Conservation (phyloP, 495 filamentous ascomycete genomes). For the Neurospora sublineolata region DNA sequence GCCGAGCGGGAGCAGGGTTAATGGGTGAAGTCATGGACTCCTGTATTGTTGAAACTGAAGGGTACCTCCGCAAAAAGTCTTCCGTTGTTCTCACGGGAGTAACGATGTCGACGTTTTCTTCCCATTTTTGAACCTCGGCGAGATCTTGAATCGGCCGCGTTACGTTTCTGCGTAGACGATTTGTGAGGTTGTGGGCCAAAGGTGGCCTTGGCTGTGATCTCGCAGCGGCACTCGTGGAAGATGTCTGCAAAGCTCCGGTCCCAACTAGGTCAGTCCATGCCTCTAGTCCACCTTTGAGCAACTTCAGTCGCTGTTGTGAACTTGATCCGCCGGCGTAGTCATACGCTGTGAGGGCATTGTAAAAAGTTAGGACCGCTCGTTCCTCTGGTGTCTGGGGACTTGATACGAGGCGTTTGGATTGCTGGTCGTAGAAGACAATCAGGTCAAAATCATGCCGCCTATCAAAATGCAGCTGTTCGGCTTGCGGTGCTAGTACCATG, state of each 20-base stretch:
- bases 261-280: slow-evolving; percentile 78
- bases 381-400: slow-evolving; percentile 33
- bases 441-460: slow-evolving; percentile 70
- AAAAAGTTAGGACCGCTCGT: slow-evolving; percentile 54
- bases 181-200: slow-evolving; percentile 9
- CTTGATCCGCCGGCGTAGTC: slow-evolving; percentile 49
- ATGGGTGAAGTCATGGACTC: slow-evolving; percentile 57
- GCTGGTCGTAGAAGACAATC: slow-evolving; percentile 82
- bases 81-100: slow-evolving; percentile 44
- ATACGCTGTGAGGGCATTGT: slow-evolving; percentile 73
- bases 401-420: slow-evolving; percentile 36
- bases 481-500: slow-evolving; percentile 64
- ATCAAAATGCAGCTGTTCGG: slow-evolving; percentile 63
- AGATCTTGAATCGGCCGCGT: slow-evolving; percentile 20
- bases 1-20: slow-evolving; percentile 14
- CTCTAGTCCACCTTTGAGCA: slow-evolving; percentile 71
- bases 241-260: slow-evolving; percentile 44
- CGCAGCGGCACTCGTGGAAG: slow-evolving; percentile 8
- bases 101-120: slow-evolving; percentile 29
- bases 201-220: slow-evolving; percentile 5
- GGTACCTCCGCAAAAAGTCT: slow-evolving; percentile 75
- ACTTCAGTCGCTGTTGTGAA: slow-evolving; percentile 53
- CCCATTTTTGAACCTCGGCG: slow-evolving; percentile 30
- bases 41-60: slow-evolving; percentile 54
- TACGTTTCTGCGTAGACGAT: slow-evolving; percentile 13